Evolutionary conservation across 257 asterid genomes (phyloP), one percentile per base, ranked within the genome.

Genomic region (Verbena officinalis): DNA sequence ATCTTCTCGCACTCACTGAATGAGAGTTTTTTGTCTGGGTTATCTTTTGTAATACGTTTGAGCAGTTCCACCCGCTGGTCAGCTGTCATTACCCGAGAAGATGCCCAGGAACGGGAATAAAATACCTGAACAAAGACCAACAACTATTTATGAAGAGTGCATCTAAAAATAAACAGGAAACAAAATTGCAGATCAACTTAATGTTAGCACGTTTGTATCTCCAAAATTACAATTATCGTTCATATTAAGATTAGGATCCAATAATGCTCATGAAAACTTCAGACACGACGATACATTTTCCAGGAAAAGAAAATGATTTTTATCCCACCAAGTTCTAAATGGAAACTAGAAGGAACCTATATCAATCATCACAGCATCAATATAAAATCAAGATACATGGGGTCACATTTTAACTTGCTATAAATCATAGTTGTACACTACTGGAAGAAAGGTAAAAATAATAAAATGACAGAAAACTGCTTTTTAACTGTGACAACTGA

Each of bases 21-120:
- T 58, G 97, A 82, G 64, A 93, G 95, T 75, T 80, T 90, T 73
- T 73, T 83, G 55, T 77, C 76, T 39, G 81, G 74, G 34, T 83
- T 88, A 64, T 83, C 81, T 52, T 73, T 70, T 50, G 75, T 69
- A 58, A 90, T 62, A 44, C 84, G 83, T 74, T 83, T 81, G 55
- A 85, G 81, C 70, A 93, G 91, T 78, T 82, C 83, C 60, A 73
- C 87, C 68, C 95, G 87, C 82, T 90, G 91, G 39, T 58, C 82
- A 78, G 95, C 81, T 59, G 95, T 82, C 90, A 93, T 85, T 64
- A 78, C 83, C 59, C 83, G 83, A 62, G 61, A 74, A 61, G 95
- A 78, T 59, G 81, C 76, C 99, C 99, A 93, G 21, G 99, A 81
- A 71, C 78, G 79, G 27, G 81, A 74, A 61, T 65, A 78, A 67